These are phyloP conservation scores for Claviceps quebecensis DNA, from an alignment of 2,329 filamentous ascomycete genomes.

Conservation along the genomic window DNA sequence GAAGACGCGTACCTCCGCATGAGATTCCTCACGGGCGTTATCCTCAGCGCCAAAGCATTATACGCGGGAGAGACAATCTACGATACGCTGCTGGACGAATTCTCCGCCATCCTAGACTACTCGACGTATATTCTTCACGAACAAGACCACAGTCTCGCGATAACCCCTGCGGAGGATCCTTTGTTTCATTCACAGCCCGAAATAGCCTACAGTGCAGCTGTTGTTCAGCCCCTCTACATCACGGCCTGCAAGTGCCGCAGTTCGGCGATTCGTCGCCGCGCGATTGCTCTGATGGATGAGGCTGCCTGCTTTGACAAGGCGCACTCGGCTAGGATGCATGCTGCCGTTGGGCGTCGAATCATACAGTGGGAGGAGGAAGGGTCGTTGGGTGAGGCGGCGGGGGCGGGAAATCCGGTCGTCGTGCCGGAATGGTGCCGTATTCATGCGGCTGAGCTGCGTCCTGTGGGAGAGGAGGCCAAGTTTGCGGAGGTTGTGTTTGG, in stretches of 20 bases:
- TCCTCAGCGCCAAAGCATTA: conserved; percentile 5
- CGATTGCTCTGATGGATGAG: conserved; percentile 4
- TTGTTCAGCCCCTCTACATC: conserved; percentile 7
- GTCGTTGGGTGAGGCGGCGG: background rate
- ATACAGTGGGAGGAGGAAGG: conserved; percentile 7
- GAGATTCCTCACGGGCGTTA: conserved; percentile 5
- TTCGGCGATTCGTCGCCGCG: conserved; percentile 6
- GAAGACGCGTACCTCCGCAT: conserved; percentile 6
- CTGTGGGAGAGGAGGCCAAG: background rate
- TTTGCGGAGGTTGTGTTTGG: background rate
- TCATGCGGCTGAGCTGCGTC: conserved; percentile 3
- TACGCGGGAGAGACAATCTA: conserved; percentile 7
- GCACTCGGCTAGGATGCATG: background rate
- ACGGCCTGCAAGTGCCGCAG: conserved; percentile 8
- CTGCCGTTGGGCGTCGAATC: background rate
- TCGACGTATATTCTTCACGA: background rate
- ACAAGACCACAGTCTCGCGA: background rate
- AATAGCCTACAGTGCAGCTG: conserved; percentile 4
- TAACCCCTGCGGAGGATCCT: background rate
- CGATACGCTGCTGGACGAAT: conserved; percentile 5
- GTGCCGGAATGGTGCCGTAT: conserved; percentile 6
- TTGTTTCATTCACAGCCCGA: background rate
- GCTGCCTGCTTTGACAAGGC: conserved; percentile 4
- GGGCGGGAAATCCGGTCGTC: background rate
- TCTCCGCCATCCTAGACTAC: conserved; percentile 6